phyloP scores from a whole-genome alignment of 495 filamentous ascomycete genomes.

The Cladorrhinum samala region DNA sequence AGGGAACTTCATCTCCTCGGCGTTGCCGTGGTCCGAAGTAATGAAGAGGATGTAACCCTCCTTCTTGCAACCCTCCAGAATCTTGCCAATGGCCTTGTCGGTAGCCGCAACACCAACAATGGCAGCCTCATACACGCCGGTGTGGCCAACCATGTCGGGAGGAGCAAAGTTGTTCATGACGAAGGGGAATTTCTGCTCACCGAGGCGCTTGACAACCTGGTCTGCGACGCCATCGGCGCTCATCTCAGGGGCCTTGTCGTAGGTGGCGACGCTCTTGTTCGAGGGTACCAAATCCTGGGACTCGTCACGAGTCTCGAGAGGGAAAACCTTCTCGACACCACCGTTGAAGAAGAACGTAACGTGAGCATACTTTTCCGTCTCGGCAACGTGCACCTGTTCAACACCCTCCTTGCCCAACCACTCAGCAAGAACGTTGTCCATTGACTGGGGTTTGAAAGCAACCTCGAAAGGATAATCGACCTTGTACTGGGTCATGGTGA shows the following conservation, averaged over 20 bases:
- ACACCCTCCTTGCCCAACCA: slow-evolving; percentile 82
- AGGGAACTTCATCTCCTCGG: slow-evolving; percentile 97
- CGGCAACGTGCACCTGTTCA: slow-evolving; percentile 91
- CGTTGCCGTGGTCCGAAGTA: slow-evolving; percentile 94
- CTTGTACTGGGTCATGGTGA: slow-evolving; percentile 99
- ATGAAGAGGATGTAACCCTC: slow-evolving; percentile 87
- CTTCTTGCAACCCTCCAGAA: slow-evolving; percentile 90
- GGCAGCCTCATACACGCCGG: slow-evolving; percentile 94
- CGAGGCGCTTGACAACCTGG: slow-evolving; percentile 78
- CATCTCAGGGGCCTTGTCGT: slow-evolving; percentile 96
- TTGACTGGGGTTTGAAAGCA: slow-evolving; percentile 89
- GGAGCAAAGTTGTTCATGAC: slow-evolving; percentile 99
- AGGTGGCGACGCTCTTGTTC: slow-evolving; percentile 81
- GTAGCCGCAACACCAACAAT: slow-evolving; percentile 79
- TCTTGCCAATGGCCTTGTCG: slow-evolving; percentile 85
- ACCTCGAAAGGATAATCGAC: slow-evolving; percentile 86
- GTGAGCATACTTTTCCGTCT: slow-evolving; percentile 99
- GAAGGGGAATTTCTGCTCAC: slow-evolving; percentile 78
- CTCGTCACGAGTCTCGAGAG: slow-evolving; percentile 70
- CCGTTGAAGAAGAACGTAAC: slow-evolving; percentile 99
- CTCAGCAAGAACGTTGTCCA: slow-evolving; percentile 95
- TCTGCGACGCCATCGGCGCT: slow-evolving; percentile 81
- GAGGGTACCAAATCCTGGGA: slow-evolving; percentile 53
- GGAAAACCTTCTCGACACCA: slow-evolving; percentile 94
- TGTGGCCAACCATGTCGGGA: slow-evolving; percentile 99